These are phyloP conservation scores for Stereocaulon alpinum DNA, from an alignment of 495 filamentous ascomycete species.

Conservation along the genomic window DNA sequence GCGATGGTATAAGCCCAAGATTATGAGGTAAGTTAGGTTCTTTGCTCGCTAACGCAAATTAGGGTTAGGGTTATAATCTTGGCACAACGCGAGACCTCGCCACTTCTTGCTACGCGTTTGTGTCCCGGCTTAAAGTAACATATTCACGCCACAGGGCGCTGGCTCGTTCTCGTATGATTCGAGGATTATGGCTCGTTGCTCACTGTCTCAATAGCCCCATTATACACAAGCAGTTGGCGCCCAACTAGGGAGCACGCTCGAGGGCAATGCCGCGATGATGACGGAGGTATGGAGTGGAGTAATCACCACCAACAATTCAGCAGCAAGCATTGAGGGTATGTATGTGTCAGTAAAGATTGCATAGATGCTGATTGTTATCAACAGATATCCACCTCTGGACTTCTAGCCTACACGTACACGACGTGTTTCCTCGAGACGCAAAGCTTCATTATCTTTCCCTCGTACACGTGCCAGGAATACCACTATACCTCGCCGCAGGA, in stretches of 20 bases:
- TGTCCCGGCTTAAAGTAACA: no score
- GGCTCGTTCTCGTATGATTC: no score
- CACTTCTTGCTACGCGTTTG: no score
- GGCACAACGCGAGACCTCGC: no score
- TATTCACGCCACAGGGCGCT: no score
- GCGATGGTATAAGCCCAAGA: no score
- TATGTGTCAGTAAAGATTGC: no score
- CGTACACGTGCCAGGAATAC: slow-evolving; percentile 39
- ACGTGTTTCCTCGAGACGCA: slow-evolving; percentile 23
- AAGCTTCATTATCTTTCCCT: slow-evolving; percentile 34
- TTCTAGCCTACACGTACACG: not conserved
- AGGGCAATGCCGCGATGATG: slow-evolving; percentile 4
- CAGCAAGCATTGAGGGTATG: slow-evolving; percentile 5
- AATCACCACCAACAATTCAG: slow-evolving; percentile 4
- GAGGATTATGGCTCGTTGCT: no score
- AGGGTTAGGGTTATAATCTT: no score
- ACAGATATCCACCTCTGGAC: slow-evolving; percentile 6
- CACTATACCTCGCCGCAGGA: slow-evolving; percentile 41
- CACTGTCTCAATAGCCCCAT: no score
- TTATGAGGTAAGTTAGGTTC: no score
- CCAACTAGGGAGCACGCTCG: not conserved
- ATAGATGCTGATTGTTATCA: not conserved
- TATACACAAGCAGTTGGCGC: not conserved
- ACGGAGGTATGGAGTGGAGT: slow-evolving; percentile 11
- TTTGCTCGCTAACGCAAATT: no score